These are phyloP conservation scores for Hypsizygus ulmarius DNA, from an alignment of 1,284 basidiomycete genomes.

Conservation along the genomic window DNA sequence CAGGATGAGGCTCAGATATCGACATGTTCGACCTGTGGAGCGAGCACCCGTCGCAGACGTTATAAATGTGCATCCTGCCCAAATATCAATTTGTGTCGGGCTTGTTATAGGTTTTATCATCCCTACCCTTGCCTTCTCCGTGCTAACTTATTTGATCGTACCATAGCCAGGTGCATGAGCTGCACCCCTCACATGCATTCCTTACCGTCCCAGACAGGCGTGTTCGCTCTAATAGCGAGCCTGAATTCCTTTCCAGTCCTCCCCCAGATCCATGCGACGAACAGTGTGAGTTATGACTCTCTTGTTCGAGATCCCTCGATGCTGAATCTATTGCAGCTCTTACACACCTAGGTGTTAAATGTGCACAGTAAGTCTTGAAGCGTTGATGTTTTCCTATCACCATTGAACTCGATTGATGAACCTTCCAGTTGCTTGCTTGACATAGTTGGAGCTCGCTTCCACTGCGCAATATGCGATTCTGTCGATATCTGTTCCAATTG, in stretches of 20 bases:
- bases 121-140: slow-evolving; percentile 18
- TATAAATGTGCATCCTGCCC: slow-evolving; percentile 84
- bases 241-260: slow-evolving; percentile 33
- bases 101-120: slow-evolving; percentile 65
- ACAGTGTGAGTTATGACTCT: slow-evolving; percentile 48
- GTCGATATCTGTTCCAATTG: slow-evolving; percentile 88
- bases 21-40: slow-evolving; percentile 78
- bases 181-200: slow-evolving; percentile 87
- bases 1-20: slow-evolving; percentile 63
- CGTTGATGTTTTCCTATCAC: background rate
- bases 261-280: slow-evolving; percentile 49
- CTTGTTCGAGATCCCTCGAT: background rate
- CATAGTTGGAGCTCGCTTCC: slow-evolving; percentile 87
- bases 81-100: slow-evolving; percentile 77
- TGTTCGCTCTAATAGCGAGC: slow-evolving; percentile 38
- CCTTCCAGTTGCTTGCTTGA: slow-evolving; percentile 76
- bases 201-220: slow-evolving; percentile 70
- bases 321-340: slow-evolving; percentile 45
- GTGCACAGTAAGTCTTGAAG: slow-evolving; percentile 66
- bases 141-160: slow-evolving; percentile 13
- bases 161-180: slow-evolving; percentile 75
- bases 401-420: background rate
- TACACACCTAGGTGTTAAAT: slow-evolving; percentile 68
- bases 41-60: slow-evolving; percentile 55
- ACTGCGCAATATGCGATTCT: slow-evolving; percentile 82